Base-by-base conservation (phyloP, 176 grass and related monocot species). In the Aechmea fasciata region DNA sequence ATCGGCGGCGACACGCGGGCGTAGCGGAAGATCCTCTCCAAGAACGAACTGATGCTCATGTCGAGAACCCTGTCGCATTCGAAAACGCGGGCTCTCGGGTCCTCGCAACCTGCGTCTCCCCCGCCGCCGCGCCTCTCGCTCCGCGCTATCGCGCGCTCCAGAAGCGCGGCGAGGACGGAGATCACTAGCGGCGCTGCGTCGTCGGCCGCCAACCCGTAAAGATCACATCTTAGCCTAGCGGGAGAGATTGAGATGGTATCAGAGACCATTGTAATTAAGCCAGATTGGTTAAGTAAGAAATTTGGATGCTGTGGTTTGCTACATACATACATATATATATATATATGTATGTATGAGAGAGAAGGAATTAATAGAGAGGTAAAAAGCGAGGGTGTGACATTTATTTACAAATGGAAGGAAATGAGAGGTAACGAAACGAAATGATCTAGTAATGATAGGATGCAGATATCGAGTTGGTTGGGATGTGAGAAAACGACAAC, bases 11-110 rank as follows among this genome's bases (percentile, higher is more conserved):
- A 72, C 0, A 89, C 81, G 10, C 75, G 50, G 7, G 86, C 86
- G 78, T 96, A 92, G 51, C 86, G 88, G 54, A 73, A 57, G 77
- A 96, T 74, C 41, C 92, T 75, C 65, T 87, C 86, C 72, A 96
- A 68, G 69, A 96, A 96, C 9, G 74, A 83, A 13, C 57, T 79
- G 65, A 90, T 57, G 57, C 62, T 84, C 86, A 87, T 90, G 78
- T 96, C 89, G 29, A 96, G 66, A 68, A 77, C 89, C 73, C 66
- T 87, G 67, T 72, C 77, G 73, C 75, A 53, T 11, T 87, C 68
- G 69, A 96, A 96, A 52, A 78, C 88, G 0, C 24, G 64, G 10
- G 22, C 47, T 52, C 78, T 80, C 50, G 50, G 64, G 33, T 72
- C 63, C 11, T 72, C 12, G 19, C 0, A 9, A 12, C 15, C 20